These are phyloP conservation scores for Phytopythium kandeliae DNA, from an alignment of 352 stramenopile genomes.

Conservation along the genomic window DNA sequence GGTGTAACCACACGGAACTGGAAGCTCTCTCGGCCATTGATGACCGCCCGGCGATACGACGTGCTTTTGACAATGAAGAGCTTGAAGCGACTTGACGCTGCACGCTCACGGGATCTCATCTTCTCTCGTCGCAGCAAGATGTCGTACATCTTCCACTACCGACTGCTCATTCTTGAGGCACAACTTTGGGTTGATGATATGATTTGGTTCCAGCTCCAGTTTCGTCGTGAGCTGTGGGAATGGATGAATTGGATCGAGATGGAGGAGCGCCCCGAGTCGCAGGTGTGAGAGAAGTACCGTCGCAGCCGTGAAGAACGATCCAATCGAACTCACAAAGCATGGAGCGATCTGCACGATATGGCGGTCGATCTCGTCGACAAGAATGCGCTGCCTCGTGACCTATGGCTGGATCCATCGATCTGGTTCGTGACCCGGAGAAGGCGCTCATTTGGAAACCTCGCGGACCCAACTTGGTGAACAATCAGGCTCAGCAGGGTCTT, in stretches of 20 bases:
- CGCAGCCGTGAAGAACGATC: background rate
- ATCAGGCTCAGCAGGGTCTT: too few relatives aligned
- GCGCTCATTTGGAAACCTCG: background rate
- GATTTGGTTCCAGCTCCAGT: constrained; percentile 1
- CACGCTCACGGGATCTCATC: constrained; percentile 1
- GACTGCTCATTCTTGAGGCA: background rate
- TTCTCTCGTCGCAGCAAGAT: background rate
- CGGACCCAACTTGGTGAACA: too few relatives aligned
- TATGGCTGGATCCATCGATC: constrained; percentile 1
- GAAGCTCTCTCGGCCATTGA: background rate
- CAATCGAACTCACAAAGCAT: background rate
- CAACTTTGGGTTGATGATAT: background rate
- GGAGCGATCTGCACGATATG: background rate
- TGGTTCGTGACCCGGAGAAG: background rate
- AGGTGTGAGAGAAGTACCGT: background rate
- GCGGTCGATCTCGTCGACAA: background rate
- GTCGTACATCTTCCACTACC: constrained; percentile 3
- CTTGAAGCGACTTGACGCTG: background rate
- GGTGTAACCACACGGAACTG: background rate
- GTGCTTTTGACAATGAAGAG: background rate
- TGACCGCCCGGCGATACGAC: too few relatives aligned
- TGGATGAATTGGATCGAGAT: constrained; percentile 4
- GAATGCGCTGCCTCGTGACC: background rate
- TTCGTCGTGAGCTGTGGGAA: constrained; percentile 3
- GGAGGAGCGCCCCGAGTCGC: background rate